Base-by-base conservation (phyloP, 116 monocot genomes). In the Zostera marina region DNA sequence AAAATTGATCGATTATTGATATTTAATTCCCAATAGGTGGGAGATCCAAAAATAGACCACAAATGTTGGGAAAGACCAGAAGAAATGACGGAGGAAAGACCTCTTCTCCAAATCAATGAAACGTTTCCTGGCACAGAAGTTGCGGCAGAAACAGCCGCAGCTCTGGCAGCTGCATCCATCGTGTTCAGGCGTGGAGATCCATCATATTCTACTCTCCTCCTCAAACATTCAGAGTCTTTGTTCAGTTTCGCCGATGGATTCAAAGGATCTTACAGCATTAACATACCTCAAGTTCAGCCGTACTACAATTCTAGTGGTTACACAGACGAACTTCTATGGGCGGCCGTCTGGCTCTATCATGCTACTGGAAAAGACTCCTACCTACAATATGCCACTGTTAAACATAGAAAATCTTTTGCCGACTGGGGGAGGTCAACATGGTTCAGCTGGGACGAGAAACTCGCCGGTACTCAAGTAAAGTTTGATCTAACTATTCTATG, bases 391-490 rank as follows among this genome's bases (percentile, higher is more conserved):
- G 84, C 71, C 1, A 88, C 88, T n/a, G 81, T 81, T 1, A 41
- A 79, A 59, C 84, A 93, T 81, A 88, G 88, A 47, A 52, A 84
- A 25, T 12, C 57, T 41, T 84, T 58, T 77, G 93, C 93, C 41
- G 93, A 87, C 23, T 93, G 84, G 84, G 93, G 93, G 42, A 76
- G 81, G 38, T 88, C 93, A 41, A 88, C 93, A 56, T 93, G 93
- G 93, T 88, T 93, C 56, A 93, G 93, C 61, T 93, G 93, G 93
- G 93, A 93, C 72, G 93, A 93, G 42, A 93, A 93, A 69, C 78
- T 84, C 52, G 84, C 93, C 8, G 93, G 93, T 57, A 88, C 88
- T 15, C 93, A 93, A 84, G 93, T 77, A 74, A n/a, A n/a, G n/a
- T n/a, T n/a, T n/a, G n/a, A n/a, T n/a, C n/a, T n/a, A n/a, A n/a